These are phyloP conservation scores for Cyathus striatus DNA, from an alignment of 768 basidiomycete genomes.

Conservation along the genomic window DNA sequence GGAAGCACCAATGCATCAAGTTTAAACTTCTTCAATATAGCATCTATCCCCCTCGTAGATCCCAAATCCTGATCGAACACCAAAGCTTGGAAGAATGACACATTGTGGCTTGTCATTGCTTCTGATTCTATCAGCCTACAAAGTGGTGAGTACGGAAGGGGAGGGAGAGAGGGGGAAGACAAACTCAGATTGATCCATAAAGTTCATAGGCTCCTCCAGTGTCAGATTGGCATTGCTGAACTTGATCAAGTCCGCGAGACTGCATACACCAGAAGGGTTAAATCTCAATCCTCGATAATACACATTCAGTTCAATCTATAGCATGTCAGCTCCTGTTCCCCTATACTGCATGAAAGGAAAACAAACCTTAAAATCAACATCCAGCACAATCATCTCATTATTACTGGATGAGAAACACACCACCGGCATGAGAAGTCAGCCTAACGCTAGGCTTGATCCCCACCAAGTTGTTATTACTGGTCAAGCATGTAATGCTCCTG, in stretches of 20 bases:
- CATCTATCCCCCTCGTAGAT: conserved; percentile 49
- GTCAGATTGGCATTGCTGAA: conserved; percentile 50
- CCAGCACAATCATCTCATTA: conserved; percentile 50
- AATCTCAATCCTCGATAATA: conserved; percentile 41
- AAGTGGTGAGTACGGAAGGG: background rate
- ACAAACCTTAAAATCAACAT: conserved; percentile 53
- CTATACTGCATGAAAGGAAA: background rate
- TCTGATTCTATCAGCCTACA: conserved; percentile 31
- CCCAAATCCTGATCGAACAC: conserved; percentile 42
- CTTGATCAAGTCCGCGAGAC: conserved; percentile 49
- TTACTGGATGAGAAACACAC: conserved; percentile 31
- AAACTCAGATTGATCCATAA: conserved; percentile 30
- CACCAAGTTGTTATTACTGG: conserved; percentile 46
- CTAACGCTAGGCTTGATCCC: conserved; percentile 62
- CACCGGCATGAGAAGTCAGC: conserved; percentile 54
- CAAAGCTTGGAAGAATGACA: conserved; percentile 38
- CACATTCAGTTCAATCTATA: conserved; percentile 44
- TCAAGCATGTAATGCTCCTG: conserved; percentile 51
- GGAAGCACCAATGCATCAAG: conserved; percentile 53
- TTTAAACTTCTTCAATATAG: conserved; percentile 34
- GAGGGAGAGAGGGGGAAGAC: background rate
- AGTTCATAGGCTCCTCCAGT: conserved; percentile 39
- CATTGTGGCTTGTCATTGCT: conserved; percentile 35
- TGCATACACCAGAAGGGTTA: conserved; percentile 53
- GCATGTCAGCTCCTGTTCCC: background rate